Percentiles rank a stretch among this genome's conserved stretches.
These are phyloP conservation scores for Leishmania mexicana DNA, from an alignment of 208 protist genomes.

Conservation along the genomic window DNA sequence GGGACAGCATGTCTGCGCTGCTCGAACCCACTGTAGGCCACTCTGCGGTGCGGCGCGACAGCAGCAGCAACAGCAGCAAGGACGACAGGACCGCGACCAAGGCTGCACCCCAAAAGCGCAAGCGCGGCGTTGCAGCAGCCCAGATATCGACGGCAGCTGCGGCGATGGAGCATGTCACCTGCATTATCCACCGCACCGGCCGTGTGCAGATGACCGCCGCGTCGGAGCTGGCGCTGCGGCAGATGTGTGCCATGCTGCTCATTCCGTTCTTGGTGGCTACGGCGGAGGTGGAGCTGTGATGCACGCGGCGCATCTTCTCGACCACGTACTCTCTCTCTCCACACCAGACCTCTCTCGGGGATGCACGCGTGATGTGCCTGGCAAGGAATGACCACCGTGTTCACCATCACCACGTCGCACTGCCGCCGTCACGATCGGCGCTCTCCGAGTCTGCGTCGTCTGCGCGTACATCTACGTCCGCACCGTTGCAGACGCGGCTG, in stretches of 20 bases:
- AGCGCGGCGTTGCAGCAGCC: not conserved
- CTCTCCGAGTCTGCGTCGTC: not conserved
- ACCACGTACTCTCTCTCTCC: not conserved
- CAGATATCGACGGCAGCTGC: not conserved
- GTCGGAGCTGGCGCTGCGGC: constrained; percentile 18
- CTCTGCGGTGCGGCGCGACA: not conserved
- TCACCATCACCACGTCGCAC: not conserved
- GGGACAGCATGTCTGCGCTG: not conserved
- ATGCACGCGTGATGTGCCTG: not conserved
- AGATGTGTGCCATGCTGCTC: constrained; percentile 21
- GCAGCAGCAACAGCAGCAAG: not conserved
- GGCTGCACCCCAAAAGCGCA: not conserved
- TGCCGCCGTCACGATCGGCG: not conserved
- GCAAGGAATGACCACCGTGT: not conserved
- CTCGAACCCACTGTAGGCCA: not conserved
- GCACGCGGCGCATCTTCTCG: not conserved
- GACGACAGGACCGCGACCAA: not conserved
- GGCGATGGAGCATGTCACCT: constrained; percentile 28
- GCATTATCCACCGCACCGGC: constrained; percentile 17
- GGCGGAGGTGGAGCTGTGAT: constrained; percentile 16
- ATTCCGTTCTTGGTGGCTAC: constrained; percentile 33
- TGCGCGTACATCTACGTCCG: not conserved
- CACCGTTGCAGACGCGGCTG: not conserved
- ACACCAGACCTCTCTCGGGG: not conserved
- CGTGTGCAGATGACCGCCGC: constrained; percentile 13